Conservation (phyloP, 192 early-diverging fungal genomes). For the Coemansia javaensis region DNA sequence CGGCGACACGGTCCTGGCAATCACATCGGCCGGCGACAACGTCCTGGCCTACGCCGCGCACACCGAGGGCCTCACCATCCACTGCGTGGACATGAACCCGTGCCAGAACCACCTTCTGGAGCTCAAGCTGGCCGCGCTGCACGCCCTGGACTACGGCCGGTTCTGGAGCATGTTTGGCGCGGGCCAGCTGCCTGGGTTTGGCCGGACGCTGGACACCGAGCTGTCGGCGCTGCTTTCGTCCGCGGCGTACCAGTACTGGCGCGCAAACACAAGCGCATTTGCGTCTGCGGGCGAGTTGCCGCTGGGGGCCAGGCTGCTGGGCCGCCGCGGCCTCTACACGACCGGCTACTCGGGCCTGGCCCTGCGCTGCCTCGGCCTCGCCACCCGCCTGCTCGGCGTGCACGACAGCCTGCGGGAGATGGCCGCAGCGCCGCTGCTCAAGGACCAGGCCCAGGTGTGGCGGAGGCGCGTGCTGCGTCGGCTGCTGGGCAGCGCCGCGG, state of each 20-base stretch:
- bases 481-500: conserved; percentile 59
- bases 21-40: conserved; percentile 81
- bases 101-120: conserved; percentile 88
- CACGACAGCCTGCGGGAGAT: conserved; percentile 53
- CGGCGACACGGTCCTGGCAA: conserved; percentile 69
- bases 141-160: conserved; percentile 55
- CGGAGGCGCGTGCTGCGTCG: conserved; percentile 59
- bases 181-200: conserved; percentile 61
- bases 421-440: conserved; percentile 51
- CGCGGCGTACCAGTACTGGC: conserved; percentile 77
- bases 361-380: conserved; percentile 60
- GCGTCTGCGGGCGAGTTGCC: not conserved
- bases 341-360: conserved; percentile 82
- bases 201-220: conserved; percentile 55
- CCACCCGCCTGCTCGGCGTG: conserved; percentile 57
- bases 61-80: conserved; percentile 61
- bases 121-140: conserved; percentile 72
- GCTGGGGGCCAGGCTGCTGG: not conserved
- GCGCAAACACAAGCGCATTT: conserved; percentile 48
- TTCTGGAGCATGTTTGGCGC: conserved; percentile 80
- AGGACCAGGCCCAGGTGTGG: conserved; percentile 64
- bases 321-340: conserved; percentile 66
- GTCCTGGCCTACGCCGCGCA: conserved; percentile 72
- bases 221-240: conserved; percentile 69
- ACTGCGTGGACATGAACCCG: conserved; percentile 86